A percentile compares a stretch with the other conserved stretches of the same genome.
Evolutionary conservation across 108 stramenopile genomes (phyloP).

Genomic region (Stephanodiscus triporus): DNA sequence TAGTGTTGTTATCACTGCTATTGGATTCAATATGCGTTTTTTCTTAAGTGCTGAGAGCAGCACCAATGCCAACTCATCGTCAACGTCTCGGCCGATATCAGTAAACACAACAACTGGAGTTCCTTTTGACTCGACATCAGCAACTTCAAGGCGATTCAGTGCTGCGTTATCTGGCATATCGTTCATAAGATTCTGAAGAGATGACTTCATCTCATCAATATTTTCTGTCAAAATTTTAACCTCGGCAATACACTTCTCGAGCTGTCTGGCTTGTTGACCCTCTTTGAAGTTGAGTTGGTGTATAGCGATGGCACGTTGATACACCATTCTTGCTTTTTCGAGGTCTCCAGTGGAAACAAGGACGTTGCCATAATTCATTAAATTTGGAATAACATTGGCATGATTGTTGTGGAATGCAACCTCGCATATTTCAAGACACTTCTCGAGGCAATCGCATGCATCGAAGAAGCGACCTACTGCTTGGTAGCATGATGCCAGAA

Average conservation of each 20-base stretch:
- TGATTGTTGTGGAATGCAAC: slow-evolving; percentile 54
- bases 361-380: slow-evolving; percentile 57
- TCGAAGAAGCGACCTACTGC: slow-evolving; percentile 50
- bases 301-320: slow-evolving; percentile 47
- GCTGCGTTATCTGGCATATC: not conserved
- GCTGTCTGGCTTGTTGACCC: slow-evolving; percentile 47
- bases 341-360: slow-evolving; percentile 47
- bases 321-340: slow-evolving; percentile 38
- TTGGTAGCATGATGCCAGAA: slow-evolving; percentile 53
- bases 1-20: slow-evolving; percentile 47
- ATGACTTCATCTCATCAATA: slow-evolving; percentile 22
- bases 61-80: slow-evolving; percentile 52
- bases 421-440: slow-evolving; percentile 51
- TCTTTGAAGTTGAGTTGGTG: slow-evolving; percentile 53
- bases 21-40: slow-evolving; percentile 49
- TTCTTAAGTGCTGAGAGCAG: slow-evolving; percentile 36
- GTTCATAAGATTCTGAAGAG: not conserved
- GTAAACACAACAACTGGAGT: slow-evolving; percentile 54
- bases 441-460: slow-evolving; percentile 51
- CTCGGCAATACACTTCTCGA: slow-evolving; percentile 44
- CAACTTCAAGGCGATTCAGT: slow-evolving; percentile 8
- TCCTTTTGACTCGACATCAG: slow-evolving; percentile 42
- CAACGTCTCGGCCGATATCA: slow-evolving; percentile 55
- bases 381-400: slow-evolving; percentile 54
- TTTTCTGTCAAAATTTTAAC: slow-evolving; percentile 34